Evolutionary conservation across 2,329 filamentous ascomycete species (phyloP).

Genomic region (Neocatenulostroma microsporum): DNA sequence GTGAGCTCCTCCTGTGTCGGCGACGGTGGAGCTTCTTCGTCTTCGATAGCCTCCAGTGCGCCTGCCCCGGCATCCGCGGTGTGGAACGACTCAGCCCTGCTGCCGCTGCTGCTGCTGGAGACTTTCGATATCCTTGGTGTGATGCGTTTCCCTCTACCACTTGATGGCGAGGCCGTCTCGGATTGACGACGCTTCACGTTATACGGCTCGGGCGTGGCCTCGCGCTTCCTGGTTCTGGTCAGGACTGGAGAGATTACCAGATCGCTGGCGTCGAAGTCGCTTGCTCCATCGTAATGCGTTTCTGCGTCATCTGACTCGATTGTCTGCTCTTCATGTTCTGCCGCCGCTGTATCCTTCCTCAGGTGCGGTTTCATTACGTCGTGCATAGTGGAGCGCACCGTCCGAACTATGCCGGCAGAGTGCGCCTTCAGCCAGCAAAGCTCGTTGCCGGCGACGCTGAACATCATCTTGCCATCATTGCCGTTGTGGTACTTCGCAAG

Average conservation of each 20-base stretch:
- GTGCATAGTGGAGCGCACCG: neutral
- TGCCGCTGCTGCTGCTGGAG: too few species aligned
- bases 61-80: too few species aligned
- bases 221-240: neutral
- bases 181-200: neutral
- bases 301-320: neutral
- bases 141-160: neutral
- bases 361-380: conserved; percentile 8
- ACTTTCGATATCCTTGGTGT: too few species aligned
- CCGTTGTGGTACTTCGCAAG: conserved; percentile 26
- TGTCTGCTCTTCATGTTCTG: neutral
- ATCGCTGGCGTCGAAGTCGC: neutral
- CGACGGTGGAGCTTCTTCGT: too few species aligned
- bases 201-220: neutral
- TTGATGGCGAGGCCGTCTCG: neutral
- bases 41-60: too few species aligned
- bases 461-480: conserved; percentile 26
- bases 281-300: neutral
- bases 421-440: conserved; percentile 32
- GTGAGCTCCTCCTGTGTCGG: too few species aligned
- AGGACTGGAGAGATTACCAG: too few species aligned
- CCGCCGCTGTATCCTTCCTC: neutral
- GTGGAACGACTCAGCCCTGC: too few species aligned
- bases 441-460: conserved; percentile 34
- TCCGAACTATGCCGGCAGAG: neutral